A percentile compares a stretch with the other conserved stretches of the same genome.
phyloP scores from a whole-genome alignment of 2,329 filamentous ascomycete species.

The Neonectria ditissima region DNA sequence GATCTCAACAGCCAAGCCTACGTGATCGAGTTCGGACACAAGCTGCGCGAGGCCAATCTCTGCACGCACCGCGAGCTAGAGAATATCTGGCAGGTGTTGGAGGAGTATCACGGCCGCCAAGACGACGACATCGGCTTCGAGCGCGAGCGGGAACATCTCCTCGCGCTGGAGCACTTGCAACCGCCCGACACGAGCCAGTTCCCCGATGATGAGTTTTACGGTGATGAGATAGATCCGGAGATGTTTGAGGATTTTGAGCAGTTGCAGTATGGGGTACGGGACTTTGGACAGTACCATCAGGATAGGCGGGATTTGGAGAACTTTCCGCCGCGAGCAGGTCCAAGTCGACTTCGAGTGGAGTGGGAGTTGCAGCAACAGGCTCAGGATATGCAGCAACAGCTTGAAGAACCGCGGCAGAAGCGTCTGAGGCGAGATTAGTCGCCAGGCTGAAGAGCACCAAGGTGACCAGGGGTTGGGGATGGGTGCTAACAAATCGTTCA shows the following conservation, averaged over 20 bases:
- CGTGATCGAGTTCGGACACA: background rate
- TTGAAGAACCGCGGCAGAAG: background rate
- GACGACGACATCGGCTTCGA: background rate
- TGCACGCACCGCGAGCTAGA: background rate
- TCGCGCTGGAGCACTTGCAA: too few relatives aligned
- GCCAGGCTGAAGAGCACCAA: too few relatives aligned
- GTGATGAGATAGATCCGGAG: background rate
- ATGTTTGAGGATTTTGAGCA: background rate
- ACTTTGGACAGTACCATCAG: background rate
- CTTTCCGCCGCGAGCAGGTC: too few relatives aligned
- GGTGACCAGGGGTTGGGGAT: background rate
- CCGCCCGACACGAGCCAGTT: too few relatives aligned
- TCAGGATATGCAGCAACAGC: background rate
- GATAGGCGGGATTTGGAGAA: background rate
- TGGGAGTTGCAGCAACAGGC: background rate
- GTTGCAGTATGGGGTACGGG: background rate
- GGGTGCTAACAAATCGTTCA: background rate
- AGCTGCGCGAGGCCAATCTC: background rate
- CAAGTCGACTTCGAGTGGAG: background rate
- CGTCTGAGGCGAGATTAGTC: background rate
- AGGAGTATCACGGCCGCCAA: background rate
- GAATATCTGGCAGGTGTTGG: background rate
- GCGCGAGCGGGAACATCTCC: background rate
- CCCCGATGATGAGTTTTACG: background rate
- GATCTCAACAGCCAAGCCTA: background rate